Percentiles rank a stretch among this genome's conserved stretches.
Conservation (phyloP, 1,284 basidiomycete species). For the Lentinula novae-zelandiae region DNA sequence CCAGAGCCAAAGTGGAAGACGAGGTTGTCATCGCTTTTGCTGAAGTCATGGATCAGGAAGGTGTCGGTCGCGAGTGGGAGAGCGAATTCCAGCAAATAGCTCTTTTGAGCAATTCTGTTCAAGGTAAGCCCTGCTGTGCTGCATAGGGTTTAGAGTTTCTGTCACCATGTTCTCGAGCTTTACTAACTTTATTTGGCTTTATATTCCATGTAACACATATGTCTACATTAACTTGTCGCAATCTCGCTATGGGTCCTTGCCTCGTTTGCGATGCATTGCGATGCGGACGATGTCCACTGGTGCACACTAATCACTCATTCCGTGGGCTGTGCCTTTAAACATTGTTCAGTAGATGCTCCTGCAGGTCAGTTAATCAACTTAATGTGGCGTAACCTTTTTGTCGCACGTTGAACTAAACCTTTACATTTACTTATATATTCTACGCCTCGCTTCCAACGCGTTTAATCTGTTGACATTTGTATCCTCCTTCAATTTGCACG, state of each 20-base stretch:
- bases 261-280: not conserved
- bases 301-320: no score
- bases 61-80: conserved; percentile 49
- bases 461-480: not conserved
- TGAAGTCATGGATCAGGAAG: conserved; percentile 55
- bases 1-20: conserved; percentile 46
- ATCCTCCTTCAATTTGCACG: not conserved
- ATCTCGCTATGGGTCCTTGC: not conserved
- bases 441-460: not conserved
- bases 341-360: not conserved
- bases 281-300: not conserved
- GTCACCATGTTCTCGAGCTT: not conserved
- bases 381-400: not conserved
- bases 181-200: not conserved
- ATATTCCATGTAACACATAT: not conserved
- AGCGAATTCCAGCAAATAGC: conserved; percentile 53
- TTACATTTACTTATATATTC: not conserved
- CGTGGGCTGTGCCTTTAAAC: no score
- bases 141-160: not conserved
- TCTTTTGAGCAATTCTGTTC: conserved; percentile 11
- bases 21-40: conserved; percentile 65
- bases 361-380: not conserved
- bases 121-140: conserved; percentile 27
- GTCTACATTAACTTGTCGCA: not conserved
- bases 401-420: not conserved